Conservation (phyloP, 352 stramenopile genomes). For the Elongisporangium undulatum region DNA sequence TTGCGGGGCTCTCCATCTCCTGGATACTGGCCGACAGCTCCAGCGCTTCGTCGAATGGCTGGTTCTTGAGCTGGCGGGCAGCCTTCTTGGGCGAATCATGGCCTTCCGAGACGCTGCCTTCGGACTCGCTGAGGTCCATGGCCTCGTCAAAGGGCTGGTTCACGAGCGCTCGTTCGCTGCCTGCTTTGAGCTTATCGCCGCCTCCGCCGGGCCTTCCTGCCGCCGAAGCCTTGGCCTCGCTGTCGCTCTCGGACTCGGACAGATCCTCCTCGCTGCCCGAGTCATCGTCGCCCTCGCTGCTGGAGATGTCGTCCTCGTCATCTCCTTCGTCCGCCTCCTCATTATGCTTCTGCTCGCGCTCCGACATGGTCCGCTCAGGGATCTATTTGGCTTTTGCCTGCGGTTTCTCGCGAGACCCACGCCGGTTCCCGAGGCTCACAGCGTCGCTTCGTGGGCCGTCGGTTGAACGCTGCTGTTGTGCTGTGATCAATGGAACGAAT, state of each 20-base stretch:
- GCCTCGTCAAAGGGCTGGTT: conserved; percentile 88
- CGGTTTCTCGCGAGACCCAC: background rate
- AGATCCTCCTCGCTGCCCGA: conserved; percentile 67
- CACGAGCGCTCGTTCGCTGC: conserved; percentile 45
- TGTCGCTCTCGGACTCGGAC: conserved; percentile 59
- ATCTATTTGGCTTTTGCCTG: background rate
- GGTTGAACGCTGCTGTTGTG: background rate
- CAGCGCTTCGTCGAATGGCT: conserved; percentile 79
- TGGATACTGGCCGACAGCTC: conserved; percentile 79
- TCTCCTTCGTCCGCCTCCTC: conserved; percentile 38
- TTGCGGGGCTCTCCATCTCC: conserved; percentile 63
- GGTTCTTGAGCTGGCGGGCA: conserved; percentile 57
- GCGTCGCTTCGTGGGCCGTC: background rate
- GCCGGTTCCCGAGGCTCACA: background rate
- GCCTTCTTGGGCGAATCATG: conserved; percentile 62
- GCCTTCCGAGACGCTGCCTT: conserved; percentile 42
- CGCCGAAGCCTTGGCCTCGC: conserved; percentile 13
- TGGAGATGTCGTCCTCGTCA: conserved; percentile 51
- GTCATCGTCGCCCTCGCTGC: conserved; percentile 32
- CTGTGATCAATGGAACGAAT: too few species aligned
- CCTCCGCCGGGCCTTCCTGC: conserved; percentile 8
- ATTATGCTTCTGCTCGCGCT: conserved; percentile 48
- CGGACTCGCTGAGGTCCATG: conserved; percentile 85
- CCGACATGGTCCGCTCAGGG: conserved; percentile 35
- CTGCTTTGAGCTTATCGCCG: conserved; percentile 6